These are phyloP conservation scores for Auriscalpium orientale DNA, from an alignment of 768 basidiomycete species.

Conservation along the genomic window DNA sequence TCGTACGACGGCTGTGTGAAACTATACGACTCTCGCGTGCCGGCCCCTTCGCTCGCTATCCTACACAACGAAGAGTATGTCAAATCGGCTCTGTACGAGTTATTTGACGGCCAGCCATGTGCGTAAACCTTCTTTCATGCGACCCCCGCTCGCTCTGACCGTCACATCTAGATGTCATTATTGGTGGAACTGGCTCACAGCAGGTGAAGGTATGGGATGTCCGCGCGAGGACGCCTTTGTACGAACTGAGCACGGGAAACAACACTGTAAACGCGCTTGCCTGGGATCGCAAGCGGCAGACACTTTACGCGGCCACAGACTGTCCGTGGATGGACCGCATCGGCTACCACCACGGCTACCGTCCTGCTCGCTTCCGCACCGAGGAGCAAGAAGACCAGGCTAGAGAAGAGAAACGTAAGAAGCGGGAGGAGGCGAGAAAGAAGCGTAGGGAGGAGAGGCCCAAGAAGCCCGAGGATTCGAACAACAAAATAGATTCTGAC, in stretches of 20 bases:
- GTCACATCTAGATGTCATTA: conserved; percentile 13
- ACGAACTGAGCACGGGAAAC: conserved; percentile 41
- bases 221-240: conserved; percentile 27
- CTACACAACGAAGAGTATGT: conserved; percentile 15
- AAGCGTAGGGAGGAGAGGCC: no score
- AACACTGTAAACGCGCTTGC: conserved; percentile 28
- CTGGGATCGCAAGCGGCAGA: conserved; percentile 23
- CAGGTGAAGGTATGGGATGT: conserved; percentile 38
- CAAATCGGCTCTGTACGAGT: conserved; percentile 21
- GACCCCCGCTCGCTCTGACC: background rate
- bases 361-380: conserved; percentile 16
- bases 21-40: conserved; percentile 30
- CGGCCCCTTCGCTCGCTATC: conserved; percentile 30
- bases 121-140: background rate
- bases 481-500: conserved; percentile 5
- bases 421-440: no score
- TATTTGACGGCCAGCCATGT: conserved; percentile 15
- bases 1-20: conserved; percentile 31
- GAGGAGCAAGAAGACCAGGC: background rate
- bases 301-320: conserved; percentile 30
- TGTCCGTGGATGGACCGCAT: conserved; percentile 24
- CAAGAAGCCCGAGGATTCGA: background rate
- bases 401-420: no score
- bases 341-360: conserved; percentile 19
- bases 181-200: conserved; percentile 25